phyloP scores from a whole-genome alignment of 345 rosid genomes.

The Populus pruinosa region DNA sequence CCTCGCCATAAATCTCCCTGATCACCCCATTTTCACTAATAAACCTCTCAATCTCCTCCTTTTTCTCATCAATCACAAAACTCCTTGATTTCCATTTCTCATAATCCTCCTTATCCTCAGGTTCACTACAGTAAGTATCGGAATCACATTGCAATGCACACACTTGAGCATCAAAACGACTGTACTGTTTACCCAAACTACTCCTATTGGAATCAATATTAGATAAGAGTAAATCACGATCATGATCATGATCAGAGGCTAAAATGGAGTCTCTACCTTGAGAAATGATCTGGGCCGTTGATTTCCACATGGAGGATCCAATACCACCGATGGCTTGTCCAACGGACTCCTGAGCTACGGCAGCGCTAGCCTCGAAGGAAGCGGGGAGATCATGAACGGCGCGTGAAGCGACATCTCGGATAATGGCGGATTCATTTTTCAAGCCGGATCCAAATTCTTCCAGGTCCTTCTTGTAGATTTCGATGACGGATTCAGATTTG shows the following conservation, averaged over 20 bases:
- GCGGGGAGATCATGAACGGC: slow-evolving; percentile 61
- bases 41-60: slow-evolving; percentile 39
- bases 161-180: slow-evolving; percentile 69
- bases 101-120: slow-evolving; percentile 50
- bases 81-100: slow-evolving; percentile 50
- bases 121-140: slow-evolving; percentile 46
- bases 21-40: slow-evolving; percentile 32
- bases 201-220: slow-evolving; percentile 3
- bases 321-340: slow-evolving; percentile 83
- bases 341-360: slow-evolving; percentile 75
- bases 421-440: slow-evolving; percentile 60
- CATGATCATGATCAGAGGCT: slow-evolving; percentile 8
- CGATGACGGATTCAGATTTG: slow-evolving; percentile 65
- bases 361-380: slow-evolving; percentile 67
- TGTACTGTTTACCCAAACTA: slow-evolving; percentile 29
- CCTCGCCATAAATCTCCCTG: slow-evolving; percentile 37
- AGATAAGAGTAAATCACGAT: slow-evolving; percentile 24
- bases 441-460: slow-evolving; percentile 74
- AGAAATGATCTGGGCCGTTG: slow-evolving; percentile 65
- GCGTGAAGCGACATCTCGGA: slow-evolving; percentile 67
- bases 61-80: slow-evolving; percentile 44
- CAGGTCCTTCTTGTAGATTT: slow-evolving; percentile 62
- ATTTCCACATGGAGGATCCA: slow-evolving; percentile 67
- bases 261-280: slow-evolving; percentile 52
- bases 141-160: slow-evolving; percentile 46